These are phyloP conservation scores for Hyphodiscus sp. DNA, from an alignment of 2,329 filamentous ascomycete genomes.

Conservation along the genomic window DNA sequence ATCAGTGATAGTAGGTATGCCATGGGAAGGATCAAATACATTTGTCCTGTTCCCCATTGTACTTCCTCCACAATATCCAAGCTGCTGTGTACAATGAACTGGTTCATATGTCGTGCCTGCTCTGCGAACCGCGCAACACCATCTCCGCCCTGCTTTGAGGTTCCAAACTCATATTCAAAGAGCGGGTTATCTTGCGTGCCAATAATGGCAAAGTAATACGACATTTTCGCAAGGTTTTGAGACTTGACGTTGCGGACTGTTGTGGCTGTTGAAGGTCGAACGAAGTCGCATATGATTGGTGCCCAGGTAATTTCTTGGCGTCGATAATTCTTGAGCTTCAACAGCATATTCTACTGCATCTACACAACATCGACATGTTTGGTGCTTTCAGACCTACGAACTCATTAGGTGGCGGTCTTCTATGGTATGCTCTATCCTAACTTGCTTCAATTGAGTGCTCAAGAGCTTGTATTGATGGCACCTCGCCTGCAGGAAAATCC, in stretches of 20 bases:
- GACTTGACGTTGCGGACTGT: conserved; percentile 2
- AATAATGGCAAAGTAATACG: conserved; percentile 97
- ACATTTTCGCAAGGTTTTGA: conserved; percentile 53
- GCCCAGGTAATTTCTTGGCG: conserved; percentile 19
- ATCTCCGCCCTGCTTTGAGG: conserved; percentile 91
- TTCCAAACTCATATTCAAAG: conserved; percentile 96
- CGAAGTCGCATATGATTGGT: conserved; percentile 20
- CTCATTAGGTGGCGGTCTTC: conserved; percentile 69
- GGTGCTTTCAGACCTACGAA: conserved; percentile 75
- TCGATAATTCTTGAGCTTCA: conserved; percentile 19
- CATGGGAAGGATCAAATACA: conserved; percentile 46
- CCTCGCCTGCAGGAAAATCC: conserved; percentile 65
- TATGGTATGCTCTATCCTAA: conserved; percentile 54
- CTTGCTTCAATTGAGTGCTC: neutral
- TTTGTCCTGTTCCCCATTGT: conserved; percentile 81
- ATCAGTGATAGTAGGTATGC: conserved; percentile 1
- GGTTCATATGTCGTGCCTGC: conserved; percentile 87
- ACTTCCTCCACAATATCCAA: conserved; percentile 94
- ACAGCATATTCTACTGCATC: neutral
- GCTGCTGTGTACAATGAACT: conserved; percentile 92
- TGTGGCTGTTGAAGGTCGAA: conserved; percentile 3
- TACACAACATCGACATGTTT: conserved; percentile 56
- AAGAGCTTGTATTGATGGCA: conserved; percentile 11
- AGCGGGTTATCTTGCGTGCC: conserved; percentile 93
- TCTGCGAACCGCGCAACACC: conserved; percentile 83